phyloP scores from a whole-genome alignment of 148 eudicot species.

The Amaranthus hypochondriacus region DNA sequence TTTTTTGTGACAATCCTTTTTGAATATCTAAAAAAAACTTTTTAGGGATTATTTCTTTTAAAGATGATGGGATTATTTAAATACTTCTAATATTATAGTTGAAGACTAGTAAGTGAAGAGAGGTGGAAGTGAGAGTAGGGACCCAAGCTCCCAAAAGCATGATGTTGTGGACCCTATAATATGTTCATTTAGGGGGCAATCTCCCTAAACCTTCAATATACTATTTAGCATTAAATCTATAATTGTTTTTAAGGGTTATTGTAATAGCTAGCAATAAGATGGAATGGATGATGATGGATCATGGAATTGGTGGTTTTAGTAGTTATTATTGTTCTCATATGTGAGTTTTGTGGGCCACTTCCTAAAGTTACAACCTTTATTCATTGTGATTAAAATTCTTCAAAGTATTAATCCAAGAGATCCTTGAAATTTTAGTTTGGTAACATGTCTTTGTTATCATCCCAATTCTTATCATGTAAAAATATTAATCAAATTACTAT shows the following conservation, averaged over 20 bases:
- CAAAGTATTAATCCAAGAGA: neutral
- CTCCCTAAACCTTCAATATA: slow-evolving; percentile 8
- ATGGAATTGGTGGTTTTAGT: slow-evolving; percentile 19
- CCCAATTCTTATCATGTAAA: no score
- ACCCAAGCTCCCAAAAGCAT: slow-evolving; percentile 16
- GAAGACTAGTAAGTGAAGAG: neutral
- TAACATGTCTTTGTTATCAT: neutral
- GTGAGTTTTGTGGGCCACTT: neutral
- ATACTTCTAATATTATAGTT: neutral
- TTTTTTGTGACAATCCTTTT: no score
- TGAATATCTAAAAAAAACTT: no score
- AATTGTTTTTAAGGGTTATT: neutral
- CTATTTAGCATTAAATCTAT: no score
- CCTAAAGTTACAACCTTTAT: slow-evolving; percentile 11
- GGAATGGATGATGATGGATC: neutral
- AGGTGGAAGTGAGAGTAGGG: slow-evolving; percentile 13
- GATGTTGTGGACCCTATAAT: slow-evolving; percentile 16
- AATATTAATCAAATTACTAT: no score
- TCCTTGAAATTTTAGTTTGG: neutral
- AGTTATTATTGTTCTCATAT: neutral
- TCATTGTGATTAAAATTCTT: neutral
- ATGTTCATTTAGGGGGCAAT: slow-evolving; percentile 18
- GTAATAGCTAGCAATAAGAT: neutral
- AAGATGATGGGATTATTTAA: neutral
- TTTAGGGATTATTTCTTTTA: neutral